A percentile compares a stretch with the other conserved stretches of the same genome.
Evolutionary conservation across 345 rosid species (phyloP).

Genomic region (Hirschfeldia incana): DNA sequence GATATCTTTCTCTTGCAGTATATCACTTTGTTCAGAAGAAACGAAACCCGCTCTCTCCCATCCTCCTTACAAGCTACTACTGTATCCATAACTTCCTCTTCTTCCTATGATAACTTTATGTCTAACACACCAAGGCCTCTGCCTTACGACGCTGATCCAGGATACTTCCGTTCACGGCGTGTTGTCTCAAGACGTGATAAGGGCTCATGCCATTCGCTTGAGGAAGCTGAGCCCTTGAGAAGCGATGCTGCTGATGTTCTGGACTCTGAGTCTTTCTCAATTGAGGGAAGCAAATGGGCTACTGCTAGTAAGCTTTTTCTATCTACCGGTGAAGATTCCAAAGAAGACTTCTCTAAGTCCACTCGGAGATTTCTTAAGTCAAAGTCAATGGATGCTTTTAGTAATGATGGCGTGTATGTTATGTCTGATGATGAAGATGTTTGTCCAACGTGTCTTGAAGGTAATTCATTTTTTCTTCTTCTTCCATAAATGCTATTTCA

Average conservation of each 20-base stretch:
- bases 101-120: slow-evolving; percentile 74
- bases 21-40: slow-evolving; percentile 67
- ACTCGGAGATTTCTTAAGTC: slow-evolving; percentile 51
- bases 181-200: slow-evolving; percentile 73
- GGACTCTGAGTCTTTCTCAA: slow-evolving; percentile 57
- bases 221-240: slow-evolving; percentile 84
- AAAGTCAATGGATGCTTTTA: slow-evolving; percentile 44
- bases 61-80: slow-evolving; percentile 62
- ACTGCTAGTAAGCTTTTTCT: slow-evolving; percentile 44
- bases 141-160: slow-evolving; percentile 87
- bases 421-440: slow-evolving; percentile 85
- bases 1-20: slow-evolving; percentile 51
- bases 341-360: slow-evolving; percentile 56
- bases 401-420: slow-evolving; percentile 52
- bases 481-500: not conserved
- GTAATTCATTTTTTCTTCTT: slow-evolving; percentile 40
- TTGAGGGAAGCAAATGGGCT: slow-evolving; percentile 64
- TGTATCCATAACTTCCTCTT: slow-evolving; percentile 62
- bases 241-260: slow-evolving; percentile 50
- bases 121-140: slow-evolving; percentile 90
- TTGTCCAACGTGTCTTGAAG: slow-evolving; percentile 99
- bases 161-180: slow-evolving; percentile 51
- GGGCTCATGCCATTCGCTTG: slow-evolving; percentile 84
- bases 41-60: slow-evolving; percentile 72
- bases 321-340: slow-evolving; percentile 51